Evolutionary conservation across 2,329 filamentous ascomycete genomes (phyloP).

Genomic region (Talaromyces piceae): DNA sequence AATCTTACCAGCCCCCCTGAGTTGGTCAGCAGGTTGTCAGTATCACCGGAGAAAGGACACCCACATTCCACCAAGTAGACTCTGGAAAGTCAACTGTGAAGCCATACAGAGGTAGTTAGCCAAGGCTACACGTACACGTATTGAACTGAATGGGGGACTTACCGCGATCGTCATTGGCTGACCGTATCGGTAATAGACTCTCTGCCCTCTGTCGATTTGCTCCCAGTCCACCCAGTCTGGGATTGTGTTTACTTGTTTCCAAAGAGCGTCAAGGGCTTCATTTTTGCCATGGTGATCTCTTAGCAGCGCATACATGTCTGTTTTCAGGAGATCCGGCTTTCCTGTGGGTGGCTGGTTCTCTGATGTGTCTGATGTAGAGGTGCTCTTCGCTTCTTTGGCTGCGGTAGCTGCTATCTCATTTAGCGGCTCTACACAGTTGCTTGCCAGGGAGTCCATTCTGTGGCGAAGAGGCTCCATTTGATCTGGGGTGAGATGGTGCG

Average conservation of each 20-base stretch:
- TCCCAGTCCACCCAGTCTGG: constrained; percentile 73
- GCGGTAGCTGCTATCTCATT: background rate
- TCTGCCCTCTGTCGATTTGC: constrained; percentile 65
- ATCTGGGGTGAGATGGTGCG: background rate
- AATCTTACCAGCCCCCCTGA: constrained; percentile 58
- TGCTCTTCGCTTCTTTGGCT: constrained; percentile 1
- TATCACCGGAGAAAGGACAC: background rate
- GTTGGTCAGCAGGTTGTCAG: background rate
- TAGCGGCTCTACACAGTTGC: background rate
- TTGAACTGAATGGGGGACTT: constrained; percentile 16
- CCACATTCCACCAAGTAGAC: constrained; percentile 24
- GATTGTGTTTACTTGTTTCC: constrained; percentile 58
- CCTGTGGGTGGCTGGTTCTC: background rate
- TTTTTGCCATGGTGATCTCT: constrained; percentile 52
- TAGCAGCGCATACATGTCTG: constrained; percentile 60
- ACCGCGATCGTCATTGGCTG: constrained; percentile 55
- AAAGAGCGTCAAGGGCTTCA: constrained; percentile 50
- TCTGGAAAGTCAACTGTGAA: constrained; percentile 23
- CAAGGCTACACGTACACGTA: background rate
- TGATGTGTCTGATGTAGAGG: background rate
- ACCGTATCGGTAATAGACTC: constrained; percentile 70
- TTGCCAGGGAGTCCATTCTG: constrained; percentile 18
- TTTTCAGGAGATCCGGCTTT: constrained; percentile 17
- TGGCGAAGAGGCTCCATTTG: constrained; percentile 3
- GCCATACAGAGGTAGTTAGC: background rate